Conservation (phyloP, 495 filamentous ascomycete species). For the Friedmanniomyces endolithicus region DNA sequence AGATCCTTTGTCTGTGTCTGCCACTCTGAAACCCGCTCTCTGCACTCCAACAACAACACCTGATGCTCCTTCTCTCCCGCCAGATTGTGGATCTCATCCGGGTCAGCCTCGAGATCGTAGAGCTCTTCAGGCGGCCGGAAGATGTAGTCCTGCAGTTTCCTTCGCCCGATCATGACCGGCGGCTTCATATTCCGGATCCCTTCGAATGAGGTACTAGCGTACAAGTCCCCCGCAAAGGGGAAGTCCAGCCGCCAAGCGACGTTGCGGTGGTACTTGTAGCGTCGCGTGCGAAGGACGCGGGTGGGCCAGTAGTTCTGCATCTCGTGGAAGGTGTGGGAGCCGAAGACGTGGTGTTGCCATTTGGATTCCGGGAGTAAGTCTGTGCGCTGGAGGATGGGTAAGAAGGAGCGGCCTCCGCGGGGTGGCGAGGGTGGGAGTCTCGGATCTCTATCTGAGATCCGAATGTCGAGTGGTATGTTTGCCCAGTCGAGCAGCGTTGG, state of each 20-base stretch:
- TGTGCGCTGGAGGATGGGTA: conserved; percentile 27
- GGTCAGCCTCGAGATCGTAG: conserved; percentile 34
- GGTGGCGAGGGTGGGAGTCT: conserved; percentile 2
- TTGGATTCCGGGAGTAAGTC: conserved; percentile 10
- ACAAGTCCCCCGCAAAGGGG: conserved; percentile 37
- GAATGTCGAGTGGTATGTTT: background rate
- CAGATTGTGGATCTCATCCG: conserved; percentile 31
- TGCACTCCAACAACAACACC: conserved; percentile 21
- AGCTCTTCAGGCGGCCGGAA: conserved; percentile 34
- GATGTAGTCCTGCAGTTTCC: conserved; percentile 31
- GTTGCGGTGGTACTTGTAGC: conserved; percentile 39
- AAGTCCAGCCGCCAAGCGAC: conserved; percentile 37
- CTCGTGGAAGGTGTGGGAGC: conserved; percentile 42
- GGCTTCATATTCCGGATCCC: conserved; percentile 31
- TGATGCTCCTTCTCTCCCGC: conserved; percentile 21
- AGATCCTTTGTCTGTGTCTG: conserved; percentile 33
- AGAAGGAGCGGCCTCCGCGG: conserved; percentile 28
- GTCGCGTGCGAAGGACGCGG: conserved; percentile 31
- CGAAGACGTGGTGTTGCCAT: conserved; percentile 30
- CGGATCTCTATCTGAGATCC: background rate
- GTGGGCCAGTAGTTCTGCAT: conserved; percentile 39
- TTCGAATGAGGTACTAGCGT: conserved; percentile 34
- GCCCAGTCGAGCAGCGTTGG: conserved; percentile 36
- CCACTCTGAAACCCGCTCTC: conserved; percentile 30
- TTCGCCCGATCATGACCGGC: conserved; percentile 29